Conservation (phyloP, 2,329 filamentous ascomycete species). For the Scytalidium lignicola region DNA sequence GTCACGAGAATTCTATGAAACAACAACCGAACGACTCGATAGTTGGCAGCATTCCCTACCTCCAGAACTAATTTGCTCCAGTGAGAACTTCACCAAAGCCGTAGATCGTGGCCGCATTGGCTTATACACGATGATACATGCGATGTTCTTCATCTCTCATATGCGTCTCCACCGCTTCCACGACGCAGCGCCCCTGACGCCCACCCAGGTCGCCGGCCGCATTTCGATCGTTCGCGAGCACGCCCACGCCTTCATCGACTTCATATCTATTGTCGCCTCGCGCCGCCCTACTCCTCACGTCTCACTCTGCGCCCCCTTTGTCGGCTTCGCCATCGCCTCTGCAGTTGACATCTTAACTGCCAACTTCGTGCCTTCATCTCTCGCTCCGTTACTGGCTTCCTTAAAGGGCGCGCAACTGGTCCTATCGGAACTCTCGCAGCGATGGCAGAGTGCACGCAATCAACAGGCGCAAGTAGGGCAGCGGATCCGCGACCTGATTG, state of each 20-base stretch:
- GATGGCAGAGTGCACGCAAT: constrained; percentile 54
- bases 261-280: constrained; percentile 38
- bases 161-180: constrained; percentile 62
- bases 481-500: constrained; percentile 14
- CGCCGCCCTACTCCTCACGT: constrained; percentile 14
- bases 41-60: constrained; percentile 57
- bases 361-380: constrained; percentile 45
- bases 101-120: constrained; percentile 49
- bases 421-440: constrained; percentile 49
- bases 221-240: constrained; percentile 45
- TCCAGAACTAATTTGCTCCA: constrained; percentile 45
- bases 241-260: constrained; percentile 45
- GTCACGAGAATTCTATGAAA: constrained; percentile 43
- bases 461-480: constrained; percentile 31
- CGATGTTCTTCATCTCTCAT: constrained; percentile 59
- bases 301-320: constrained; percentile 51
- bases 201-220: constrained; percentile 38
- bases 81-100: constrained; percentile 52
- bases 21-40: constrained; percentile 45
- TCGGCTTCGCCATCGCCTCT: constrained; percentile 56
- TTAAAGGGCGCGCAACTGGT: constrained; percentile 48
- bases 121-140: constrained; percentile 58
- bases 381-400: constrained; percentile 48
- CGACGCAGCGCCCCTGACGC: constrained; percentile 35
- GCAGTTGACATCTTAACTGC: constrained; percentile 64